Percentiles rank a stretch among this genome's conserved stretches.
phyloP scores from a whole-genome alignment of 306 rosid genomes.

The Elaeagnus macrophylla region DNA sequence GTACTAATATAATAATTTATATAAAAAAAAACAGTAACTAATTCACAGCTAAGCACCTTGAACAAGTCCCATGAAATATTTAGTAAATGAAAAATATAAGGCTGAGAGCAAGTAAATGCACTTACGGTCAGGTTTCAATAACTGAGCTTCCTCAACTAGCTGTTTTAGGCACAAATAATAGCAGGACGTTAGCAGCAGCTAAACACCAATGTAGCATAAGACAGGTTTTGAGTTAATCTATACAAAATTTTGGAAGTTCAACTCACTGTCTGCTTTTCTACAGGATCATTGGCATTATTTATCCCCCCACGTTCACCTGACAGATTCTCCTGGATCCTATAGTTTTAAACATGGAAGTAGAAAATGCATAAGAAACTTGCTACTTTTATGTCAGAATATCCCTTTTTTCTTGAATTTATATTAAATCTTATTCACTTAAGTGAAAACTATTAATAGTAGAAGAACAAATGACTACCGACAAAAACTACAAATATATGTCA shows the following conservation, averaged over 20 bases:
- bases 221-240: conserved; percentile 11
- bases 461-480: neutral
- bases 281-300: conserved; percentile 26
- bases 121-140: conserved; percentile 59
- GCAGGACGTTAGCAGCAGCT: conserved; percentile 15
- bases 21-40: neutral
- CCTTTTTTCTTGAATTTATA: conserved; percentile 2
- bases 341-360: conserved; percentile 14
- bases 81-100: neutral
- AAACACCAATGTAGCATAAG: conserved; percentile 16
- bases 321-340: conserved; percentile 44
- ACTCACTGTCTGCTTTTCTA: conserved; percentile 55
- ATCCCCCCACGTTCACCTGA: conserved; percentile 31
- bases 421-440: neutral
- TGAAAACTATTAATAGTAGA: neutral
- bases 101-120: neutral
- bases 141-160: conserved; percentile 45
- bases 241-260: conserved; percentile 13
- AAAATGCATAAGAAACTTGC: neutral
- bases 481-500: conserved; percentile 8
- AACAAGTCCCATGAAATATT: neutral
- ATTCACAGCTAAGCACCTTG: neutral
- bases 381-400: conserved; percentile 6
- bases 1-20: neutral
- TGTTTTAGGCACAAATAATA: conserved; percentile 31